Evolutionary conservation across 768 basidiomycete genomes (phyloP).

Genomic region (Strobilomyces dryophilus): DNA sequence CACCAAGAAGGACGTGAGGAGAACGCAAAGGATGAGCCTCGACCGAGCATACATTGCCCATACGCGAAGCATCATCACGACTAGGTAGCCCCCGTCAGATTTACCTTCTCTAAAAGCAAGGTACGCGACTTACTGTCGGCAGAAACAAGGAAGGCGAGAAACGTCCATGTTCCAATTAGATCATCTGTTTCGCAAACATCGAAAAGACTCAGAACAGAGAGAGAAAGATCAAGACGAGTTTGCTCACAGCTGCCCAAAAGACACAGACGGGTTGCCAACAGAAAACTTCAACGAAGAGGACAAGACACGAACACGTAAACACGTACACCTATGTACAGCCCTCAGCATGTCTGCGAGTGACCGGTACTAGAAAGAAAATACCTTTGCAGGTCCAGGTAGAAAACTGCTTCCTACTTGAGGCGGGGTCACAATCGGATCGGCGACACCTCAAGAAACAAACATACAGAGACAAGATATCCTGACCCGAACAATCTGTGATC

Average conservation of each 20-base stretch:
- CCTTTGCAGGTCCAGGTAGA: background rate
- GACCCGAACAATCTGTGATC: background rate
- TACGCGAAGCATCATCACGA: background rate
- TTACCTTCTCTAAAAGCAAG: background rate
- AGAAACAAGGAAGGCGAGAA: background rate
- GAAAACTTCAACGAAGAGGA: background rate
- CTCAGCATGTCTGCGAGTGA: background rate
- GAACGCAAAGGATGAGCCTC: background rate
- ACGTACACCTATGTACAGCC: background rate
- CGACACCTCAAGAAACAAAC: background rate
- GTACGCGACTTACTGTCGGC: background rate
- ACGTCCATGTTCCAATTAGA: background rate
- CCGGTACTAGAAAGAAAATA: background rate
- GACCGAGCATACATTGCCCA: background rate
- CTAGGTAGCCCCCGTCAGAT: background rate
- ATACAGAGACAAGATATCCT: background rate
- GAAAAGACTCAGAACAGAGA: background rate
- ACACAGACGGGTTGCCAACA: background rate
- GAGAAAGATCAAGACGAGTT: background rate
- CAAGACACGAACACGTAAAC: background rate
- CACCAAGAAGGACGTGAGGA: background rate
- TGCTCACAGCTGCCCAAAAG: background rate
- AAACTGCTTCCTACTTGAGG: background rate
- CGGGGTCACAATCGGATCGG: background rate
- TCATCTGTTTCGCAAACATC: background rate